Conservation (phyloP, 2,329 filamentous ascomycete genomes). For the Alternaria alternata region DNA sequence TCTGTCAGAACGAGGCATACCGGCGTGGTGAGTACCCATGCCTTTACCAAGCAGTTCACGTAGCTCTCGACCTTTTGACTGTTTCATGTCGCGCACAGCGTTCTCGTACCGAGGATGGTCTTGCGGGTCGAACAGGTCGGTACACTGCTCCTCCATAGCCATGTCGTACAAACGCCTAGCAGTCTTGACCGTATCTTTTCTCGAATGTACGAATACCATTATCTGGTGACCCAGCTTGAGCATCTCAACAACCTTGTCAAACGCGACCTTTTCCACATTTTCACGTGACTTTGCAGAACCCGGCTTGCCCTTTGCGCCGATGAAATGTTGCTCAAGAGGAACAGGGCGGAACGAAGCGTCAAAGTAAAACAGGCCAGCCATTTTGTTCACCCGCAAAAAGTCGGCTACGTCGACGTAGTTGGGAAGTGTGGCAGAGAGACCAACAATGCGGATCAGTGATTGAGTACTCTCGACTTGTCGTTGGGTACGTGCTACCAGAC, state of each 20-base stretch:
- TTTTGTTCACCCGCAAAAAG: slow-evolving; percentile 93
- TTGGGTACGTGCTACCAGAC: slow-evolving; percentile 91
- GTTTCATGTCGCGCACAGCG: slow-evolving; percentile 84
- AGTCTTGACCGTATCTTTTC: slow-evolving; percentile 90
- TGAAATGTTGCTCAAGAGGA: slow-evolving; percentile 94
- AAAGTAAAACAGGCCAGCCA: slow-evolving; percentile 95
- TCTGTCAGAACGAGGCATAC: slow-evolving; percentile 91
- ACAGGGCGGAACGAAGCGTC: slow-evolving; percentile 95
- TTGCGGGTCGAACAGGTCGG: slow-evolving; percentile 83
- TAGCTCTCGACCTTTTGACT: slow-evolving; percentile 84
- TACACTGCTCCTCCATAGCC: slow-evolving; percentile 79
- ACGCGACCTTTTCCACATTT: slow-evolving; percentile 85
- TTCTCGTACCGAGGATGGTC: slow-evolving; percentile 80
- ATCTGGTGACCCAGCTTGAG: slow-evolving; percentile 90
- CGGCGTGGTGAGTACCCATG: slow-evolving; percentile 93
- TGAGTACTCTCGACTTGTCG: slow-evolving; percentile 98
- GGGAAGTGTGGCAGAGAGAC: slow-evolving; percentile 91
- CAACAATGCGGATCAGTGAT: slow-evolving; percentile 93
- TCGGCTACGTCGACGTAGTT: slow-evolving; percentile 98
- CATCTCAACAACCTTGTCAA: slow-evolving; percentile 96
- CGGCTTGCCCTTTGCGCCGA: slow-evolving; percentile 92
- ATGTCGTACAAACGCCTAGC: slow-evolving; percentile 87
- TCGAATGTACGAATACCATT: slow-evolving; percentile 99
- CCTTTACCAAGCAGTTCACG: slow-evolving; percentile 90
- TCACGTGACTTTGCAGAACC: slow-evolving; percentile 83